These are phyloP conservation scores for Aureobasidium sp. DNA, from an alignment of 2,329 filamentous ascomycete species.

Conservation along the genomic window DNA sequence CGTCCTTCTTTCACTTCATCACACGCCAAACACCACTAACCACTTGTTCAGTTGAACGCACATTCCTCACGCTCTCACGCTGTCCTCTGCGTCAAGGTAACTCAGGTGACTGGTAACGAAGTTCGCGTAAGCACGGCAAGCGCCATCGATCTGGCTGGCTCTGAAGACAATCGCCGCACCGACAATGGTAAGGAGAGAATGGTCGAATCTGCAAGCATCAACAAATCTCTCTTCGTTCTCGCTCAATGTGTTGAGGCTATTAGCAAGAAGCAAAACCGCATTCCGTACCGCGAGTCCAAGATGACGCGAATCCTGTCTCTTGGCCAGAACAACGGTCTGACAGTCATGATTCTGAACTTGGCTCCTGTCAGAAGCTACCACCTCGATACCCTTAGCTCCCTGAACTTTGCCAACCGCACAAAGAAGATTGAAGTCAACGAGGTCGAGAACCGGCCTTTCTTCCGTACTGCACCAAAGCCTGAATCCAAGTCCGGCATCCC, in stretches of 20 bases:
- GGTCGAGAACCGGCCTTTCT: constrained; percentile 90
- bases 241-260: constrained; percentile 96
- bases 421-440: constrained; percentile 95
- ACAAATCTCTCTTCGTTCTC: constrained; percentile 91
- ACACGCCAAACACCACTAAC: neutral
- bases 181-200: constrained; percentile 89
- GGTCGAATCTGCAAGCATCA: constrained; percentile 93
- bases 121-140: constrained; percentile 74
- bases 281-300: constrained; percentile 91
- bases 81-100: constrained; percentile 81
- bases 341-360: constrained; percentile 92
- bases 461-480: constrained; percentile 32
- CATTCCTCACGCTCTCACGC: constrained; percentile 86
- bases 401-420: constrained; percentile 90
- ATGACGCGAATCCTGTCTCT: constrained; percentile 92
- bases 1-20: neutral
- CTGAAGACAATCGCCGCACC: constrained; percentile 88
- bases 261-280: constrained; percentile 61
- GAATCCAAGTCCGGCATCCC: constrained; percentile 28
- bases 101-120: constrained; percentile 60
- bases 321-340: constrained; percentile 90
- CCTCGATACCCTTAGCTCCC: constrained; percentile 81
- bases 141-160: constrained; percentile 89
- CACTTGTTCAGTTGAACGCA: constrained; percentile 57
- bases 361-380: constrained; percentile 89